phyloP scores from a whole-genome alignment of 805 yeast genomes.

The Candida corydali region DNA sequence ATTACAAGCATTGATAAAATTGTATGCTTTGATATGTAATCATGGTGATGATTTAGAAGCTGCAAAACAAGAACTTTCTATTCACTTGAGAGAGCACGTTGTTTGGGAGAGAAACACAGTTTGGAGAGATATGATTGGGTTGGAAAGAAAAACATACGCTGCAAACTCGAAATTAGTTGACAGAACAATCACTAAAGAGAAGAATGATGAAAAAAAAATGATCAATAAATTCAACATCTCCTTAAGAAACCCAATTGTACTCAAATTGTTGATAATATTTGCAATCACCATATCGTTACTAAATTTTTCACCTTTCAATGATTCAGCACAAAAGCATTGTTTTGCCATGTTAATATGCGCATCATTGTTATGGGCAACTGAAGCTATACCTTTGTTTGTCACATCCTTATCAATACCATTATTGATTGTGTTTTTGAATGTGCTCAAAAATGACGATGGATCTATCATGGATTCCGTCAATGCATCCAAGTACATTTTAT shows the following conservation, averaged over 20 bases:
- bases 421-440: conserved; percentile 67
- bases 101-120: conserved; percentile 55
- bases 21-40: conserved; percentile 36
- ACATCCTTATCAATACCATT: conserved; percentile 84
- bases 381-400: conserved; percentile 85
- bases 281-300: conserved; percentile 40
- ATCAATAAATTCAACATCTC: conserved; percentile 20
- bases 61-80: conserved; percentile 52
- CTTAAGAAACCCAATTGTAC: conserved; percentile 28
- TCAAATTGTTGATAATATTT: conserved; percentile 46
- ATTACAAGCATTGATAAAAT: conserved; percentile 28
- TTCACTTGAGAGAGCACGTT: conserved; percentile 52
- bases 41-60: conserved; percentile 39
- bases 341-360: conserved; percentile 79
- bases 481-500: conserved; percentile 42
- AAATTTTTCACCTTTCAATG: conserved; percentile 29
- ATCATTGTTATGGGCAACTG: conserved; percentile 93
- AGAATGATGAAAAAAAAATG: conserved; percentile 10
- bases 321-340: conserved; percentile 41
- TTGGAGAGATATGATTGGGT: conserved; percentile 54
- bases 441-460: conserved; percentile 55
- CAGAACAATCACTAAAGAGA: conserved; percentile 14
- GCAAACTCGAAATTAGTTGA: conserved; percentile 36
- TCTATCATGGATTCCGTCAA: conserved; percentile 38
- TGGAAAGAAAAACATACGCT: conserved; percentile 80